phyloP scores from a whole-genome alignment of 495 filamentous ascomycete species.

The Sordaria brevicollis region DNA sequence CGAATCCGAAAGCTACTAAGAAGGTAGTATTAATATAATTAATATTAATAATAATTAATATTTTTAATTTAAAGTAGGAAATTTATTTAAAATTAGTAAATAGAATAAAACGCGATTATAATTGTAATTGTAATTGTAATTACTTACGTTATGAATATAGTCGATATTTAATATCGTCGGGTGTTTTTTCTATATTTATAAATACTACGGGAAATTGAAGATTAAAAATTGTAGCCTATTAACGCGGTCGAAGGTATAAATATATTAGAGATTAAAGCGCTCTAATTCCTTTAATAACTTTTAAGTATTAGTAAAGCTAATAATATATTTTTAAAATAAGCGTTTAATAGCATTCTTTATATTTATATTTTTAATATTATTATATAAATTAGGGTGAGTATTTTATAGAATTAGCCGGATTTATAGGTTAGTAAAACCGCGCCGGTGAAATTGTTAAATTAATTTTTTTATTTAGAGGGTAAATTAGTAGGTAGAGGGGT shows the following conservation, averaged over 20 bases:
- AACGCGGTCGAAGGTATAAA: not conserved
- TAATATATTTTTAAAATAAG: too few relatives aligned
- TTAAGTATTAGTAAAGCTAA: not conserved
- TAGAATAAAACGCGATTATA: not conserved
- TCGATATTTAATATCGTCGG: not conserved
- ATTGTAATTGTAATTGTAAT: too few relatives aligned
- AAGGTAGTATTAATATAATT: not conserved
- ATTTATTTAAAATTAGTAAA: not conserved
- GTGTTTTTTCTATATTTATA: not conserved
- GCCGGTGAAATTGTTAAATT: too few relatives aligned
- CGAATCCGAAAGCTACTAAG: not conserved
- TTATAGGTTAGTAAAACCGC: too few relatives aligned
- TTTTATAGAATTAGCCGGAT: too few relatives aligned
- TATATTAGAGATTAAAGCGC: not conserved
- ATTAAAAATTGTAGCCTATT: not conserved
- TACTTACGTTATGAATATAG: not conserved
- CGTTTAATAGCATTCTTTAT: too few relatives aligned
- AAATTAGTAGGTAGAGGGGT: too few relatives aligned
- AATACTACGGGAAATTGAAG: not conserved
- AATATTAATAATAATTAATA: not conserved
- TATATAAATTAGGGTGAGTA: too few relatives aligned
- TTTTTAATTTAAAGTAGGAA: not conserved
- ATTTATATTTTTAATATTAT: too few relatives aligned
- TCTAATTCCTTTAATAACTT: not conserved
- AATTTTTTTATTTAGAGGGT: too few relatives aligned